These are phyloP conservation scores for Malassezia equina DNA, from an alignment of 1,284 basidiomycete genomes.

Conservation along the genomic window DNA sequence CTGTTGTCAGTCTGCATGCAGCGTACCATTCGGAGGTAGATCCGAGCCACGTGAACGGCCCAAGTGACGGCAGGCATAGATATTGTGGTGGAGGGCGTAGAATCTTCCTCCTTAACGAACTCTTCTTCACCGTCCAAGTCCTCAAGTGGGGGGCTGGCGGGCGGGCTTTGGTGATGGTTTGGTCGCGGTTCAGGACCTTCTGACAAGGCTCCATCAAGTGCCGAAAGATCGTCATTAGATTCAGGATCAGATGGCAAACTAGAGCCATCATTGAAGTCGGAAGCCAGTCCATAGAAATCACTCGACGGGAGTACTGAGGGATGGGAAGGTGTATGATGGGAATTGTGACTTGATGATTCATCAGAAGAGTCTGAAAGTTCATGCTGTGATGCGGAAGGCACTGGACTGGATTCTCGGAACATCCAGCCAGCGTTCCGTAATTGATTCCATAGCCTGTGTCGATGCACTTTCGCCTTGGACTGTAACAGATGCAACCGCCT, in stretches of 20 bases:
- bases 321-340: not conserved
- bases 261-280: not conserved
- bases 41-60: constrained; percentile 1
- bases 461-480: not conserved
- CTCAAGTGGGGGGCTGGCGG: not conserved
- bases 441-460: not conserved
- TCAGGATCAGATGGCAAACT: not conserved
- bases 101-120: not conserved
- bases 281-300: constrained; percentile 7
- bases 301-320: not conserved
- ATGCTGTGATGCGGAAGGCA: not conserved
- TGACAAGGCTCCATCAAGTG: not conserved
- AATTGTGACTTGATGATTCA: not conserved
- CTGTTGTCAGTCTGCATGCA: not conserved
- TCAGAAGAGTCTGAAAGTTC: not conserved
- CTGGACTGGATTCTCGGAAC: not conserved
- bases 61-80: constrained; percentile 1
- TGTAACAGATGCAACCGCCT: not conserved
- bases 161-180: not conserved
- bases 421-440: constrained; percentile 12
- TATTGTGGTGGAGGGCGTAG: not conserved
- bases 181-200: constrained; percentile 5
- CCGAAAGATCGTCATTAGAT: not conserved
- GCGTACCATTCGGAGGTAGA: constrained; percentile 9
- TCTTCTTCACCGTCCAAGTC: not conserved